These are phyloP conservation scores for Neurospora terricola DNA, from an alignment of 495 filamentous ascomycete species.

Conservation along the genomic window DNA sequence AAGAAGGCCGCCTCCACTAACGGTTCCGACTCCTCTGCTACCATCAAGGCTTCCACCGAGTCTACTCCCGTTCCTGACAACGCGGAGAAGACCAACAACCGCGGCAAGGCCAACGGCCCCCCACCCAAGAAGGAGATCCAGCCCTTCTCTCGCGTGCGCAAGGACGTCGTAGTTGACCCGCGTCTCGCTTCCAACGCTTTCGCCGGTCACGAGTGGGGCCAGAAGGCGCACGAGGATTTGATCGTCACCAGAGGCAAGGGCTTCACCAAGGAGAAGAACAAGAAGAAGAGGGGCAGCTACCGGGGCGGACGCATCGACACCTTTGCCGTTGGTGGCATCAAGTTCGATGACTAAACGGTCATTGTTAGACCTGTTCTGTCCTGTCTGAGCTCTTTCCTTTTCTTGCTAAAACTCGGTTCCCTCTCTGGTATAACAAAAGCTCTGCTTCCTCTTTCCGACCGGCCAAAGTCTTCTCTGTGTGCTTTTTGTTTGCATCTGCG, in stretches of 20 bases:
- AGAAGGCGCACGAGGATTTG: constrained; percentile 76
- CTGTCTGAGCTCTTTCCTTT: background rate
- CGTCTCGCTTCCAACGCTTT: constrained; percentile 60
- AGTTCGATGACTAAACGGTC: constrained; percentile 65
- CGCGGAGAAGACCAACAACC: constrained; percentile 33
- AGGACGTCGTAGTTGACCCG: constrained; percentile 49
- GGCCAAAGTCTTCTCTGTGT: background rate
- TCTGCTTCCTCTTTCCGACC: background rate
- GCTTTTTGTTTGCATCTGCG: background rate
- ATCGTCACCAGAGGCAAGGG: constrained; percentile 88
- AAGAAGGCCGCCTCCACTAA: constrained; percentile 9
- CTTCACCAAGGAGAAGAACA: constrained; percentile 99
- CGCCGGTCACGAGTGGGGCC: constrained; percentile 75
- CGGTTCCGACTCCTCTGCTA: constrained; percentile 30
- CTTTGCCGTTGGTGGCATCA: constrained; percentile 60
- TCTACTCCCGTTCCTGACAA: constrained; percentile 38
- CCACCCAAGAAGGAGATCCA: constrained; percentile 45
- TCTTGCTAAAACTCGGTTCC: background rate
- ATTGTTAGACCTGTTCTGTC: background rate
- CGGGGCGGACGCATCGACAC: constrained; percentile 77
- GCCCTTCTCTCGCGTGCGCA: constrained; percentile 55
- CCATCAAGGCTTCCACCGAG: constrained; percentile 32
- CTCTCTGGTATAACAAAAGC: background rate
- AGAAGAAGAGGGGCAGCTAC: constrained; percentile 82
- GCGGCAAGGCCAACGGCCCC: constrained; percentile 23